phyloP scores from a whole-genome alignment of 108 stramenopile species.

The Conticribra weissflogii region DNA sequence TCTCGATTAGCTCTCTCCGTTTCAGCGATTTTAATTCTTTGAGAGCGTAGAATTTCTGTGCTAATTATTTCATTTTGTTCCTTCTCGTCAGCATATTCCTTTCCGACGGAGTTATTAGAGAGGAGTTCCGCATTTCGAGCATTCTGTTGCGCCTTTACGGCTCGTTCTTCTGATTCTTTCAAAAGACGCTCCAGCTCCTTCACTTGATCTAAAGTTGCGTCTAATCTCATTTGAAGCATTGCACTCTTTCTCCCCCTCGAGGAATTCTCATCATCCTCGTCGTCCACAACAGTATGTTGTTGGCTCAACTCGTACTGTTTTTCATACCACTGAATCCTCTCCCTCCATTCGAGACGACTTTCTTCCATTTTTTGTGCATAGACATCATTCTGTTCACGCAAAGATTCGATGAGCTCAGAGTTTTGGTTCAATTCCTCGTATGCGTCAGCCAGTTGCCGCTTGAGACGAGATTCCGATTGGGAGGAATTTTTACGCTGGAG shows the following conservation, averaged over 20 bases:
- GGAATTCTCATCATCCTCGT: constrained; percentile 9
- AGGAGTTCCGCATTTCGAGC: constrained; percentile 19
- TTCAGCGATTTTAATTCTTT: constrained; percentile 73
- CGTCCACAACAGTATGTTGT: constrained; percentile 2
- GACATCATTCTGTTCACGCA: constrained; percentile 51
- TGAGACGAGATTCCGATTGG: constrained; percentile 59
- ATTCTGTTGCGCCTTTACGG: constrained; percentile 14
- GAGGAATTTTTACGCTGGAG: constrained; percentile 50
- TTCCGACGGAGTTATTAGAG: not conserved
- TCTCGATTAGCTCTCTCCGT: constrained; percentile 78
- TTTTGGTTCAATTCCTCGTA: constrained; percentile 64
- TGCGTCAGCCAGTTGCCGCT: constrained; percentile 72
- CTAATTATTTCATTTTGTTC: constrained; percentile 6
- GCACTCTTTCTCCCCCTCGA: constrained; percentile 35
- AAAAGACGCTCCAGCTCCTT: constrained; percentile 27
- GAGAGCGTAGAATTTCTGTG: constrained; percentile 21
- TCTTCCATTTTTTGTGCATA: constrained; percentile 43
- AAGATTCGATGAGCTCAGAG: constrained; percentile 54
- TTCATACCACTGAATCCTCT: constrained; percentile 40
- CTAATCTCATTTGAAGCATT: constrained; percentile 39
- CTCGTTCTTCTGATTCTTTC: constrained; percentile 24
- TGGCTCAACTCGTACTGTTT: not conserved
- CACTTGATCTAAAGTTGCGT: constrained; percentile 35
- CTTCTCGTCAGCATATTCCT: not conserved
- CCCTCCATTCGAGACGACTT: constrained; percentile 34